Conservation (phyloP, 345 rosid genomes). For the Erysimum cheiranthoides region DNA sequence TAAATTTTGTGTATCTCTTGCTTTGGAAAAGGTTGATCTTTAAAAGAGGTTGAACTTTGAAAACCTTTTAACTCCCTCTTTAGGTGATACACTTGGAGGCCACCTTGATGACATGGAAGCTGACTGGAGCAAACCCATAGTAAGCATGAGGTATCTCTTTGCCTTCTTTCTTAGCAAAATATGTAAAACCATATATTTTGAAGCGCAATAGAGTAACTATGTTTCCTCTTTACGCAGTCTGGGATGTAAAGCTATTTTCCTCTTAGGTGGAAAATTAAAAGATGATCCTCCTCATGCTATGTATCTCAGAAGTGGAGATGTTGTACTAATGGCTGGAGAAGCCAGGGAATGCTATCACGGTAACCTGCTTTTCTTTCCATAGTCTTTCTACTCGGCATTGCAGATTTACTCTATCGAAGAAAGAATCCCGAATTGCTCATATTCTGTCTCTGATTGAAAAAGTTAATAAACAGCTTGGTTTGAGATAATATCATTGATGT, state of each 20-base stretch:
- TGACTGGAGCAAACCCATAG: constrained; percentile 95
- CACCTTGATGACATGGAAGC: constrained; percentile 98
- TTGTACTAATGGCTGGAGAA: constrained; percentile 91
- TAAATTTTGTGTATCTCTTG: neutral
- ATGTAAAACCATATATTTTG: neutral
- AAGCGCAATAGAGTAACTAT: constrained; percentile 8
- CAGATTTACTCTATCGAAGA: neutral
- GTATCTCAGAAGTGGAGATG: constrained; percentile 96
- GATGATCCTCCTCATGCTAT: constrained; percentile 80
- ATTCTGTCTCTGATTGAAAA: neutral
- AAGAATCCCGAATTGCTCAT: neutral
- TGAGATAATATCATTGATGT: constrained; percentile 15
- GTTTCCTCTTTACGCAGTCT: constrained; percentile 52
- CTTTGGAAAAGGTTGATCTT: constrained; percentile 3
- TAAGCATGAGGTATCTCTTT: constrained; percentile 80
- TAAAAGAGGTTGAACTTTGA: neutral
- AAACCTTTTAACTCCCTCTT: neutral
- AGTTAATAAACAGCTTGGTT: constrained; percentile 12
- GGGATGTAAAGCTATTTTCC: constrained; percentile 96
- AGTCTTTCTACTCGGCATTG: neutral
- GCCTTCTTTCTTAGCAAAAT: neutral
- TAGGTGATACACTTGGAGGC: constrained; percentile 96
- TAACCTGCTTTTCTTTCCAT: constrained; percentile 43
- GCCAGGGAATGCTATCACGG: constrained; percentile 97
- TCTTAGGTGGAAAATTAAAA: constrained; percentile 84